Conservation (phyloP, 2,329 filamentous ascomycete species). For the Trichoderma atroviride region DNA sequence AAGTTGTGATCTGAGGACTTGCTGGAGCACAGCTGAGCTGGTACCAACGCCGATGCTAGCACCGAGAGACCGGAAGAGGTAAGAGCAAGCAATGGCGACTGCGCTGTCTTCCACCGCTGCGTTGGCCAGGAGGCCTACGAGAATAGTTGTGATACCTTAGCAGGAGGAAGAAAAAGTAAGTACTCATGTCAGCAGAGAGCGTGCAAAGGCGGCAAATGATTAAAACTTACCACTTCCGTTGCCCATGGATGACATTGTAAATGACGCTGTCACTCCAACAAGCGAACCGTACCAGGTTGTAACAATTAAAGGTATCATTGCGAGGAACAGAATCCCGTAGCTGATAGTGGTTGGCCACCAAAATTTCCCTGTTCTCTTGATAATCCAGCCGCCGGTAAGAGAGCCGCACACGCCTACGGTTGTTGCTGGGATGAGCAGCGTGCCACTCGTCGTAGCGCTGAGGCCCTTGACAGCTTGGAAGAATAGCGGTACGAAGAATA, state of each 20-base stretch:
- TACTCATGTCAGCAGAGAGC: not conserved
- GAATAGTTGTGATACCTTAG: constrained; percentile 66
- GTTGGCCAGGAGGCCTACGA: constrained; percentile 74
- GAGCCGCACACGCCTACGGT: constrained; percentile 64
- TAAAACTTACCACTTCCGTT: constrained; percentile 42
- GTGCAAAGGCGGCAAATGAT: not conserved
- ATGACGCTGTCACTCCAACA: constrained; percentile 50
- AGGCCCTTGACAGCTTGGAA: constrained; percentile 72
- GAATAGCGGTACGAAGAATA: constrained; percentile 78
- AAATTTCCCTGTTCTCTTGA: constrained; percentile 71
- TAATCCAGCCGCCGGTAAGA: constrained; percentile 64
- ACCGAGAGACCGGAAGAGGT: constrained; percentile 79
- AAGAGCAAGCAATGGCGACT: constrained; percentile 76
- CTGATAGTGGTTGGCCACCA: constrained; percentile 67
- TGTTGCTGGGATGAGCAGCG: constrained; percentile 69
- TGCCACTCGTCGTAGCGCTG: constrained; percentile 64
- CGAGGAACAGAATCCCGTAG: constrained; percentile 57
- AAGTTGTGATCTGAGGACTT: constrained; percentile 62
- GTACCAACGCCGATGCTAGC: constrained; percentile 75
- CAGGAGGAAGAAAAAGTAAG: no score
- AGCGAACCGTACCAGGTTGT: constrained; percentile 17
- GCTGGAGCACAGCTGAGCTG: constrained; percentile 71
- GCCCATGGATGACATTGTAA: constrained; percentile 52
- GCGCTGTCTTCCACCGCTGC: constrained; percentile 68
- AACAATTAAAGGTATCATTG: constrained; percentile 44